phyloP scores from a whole-genome alignment of 768 basidiomycete genomes.

The Trametes sanguinea region DNA sequence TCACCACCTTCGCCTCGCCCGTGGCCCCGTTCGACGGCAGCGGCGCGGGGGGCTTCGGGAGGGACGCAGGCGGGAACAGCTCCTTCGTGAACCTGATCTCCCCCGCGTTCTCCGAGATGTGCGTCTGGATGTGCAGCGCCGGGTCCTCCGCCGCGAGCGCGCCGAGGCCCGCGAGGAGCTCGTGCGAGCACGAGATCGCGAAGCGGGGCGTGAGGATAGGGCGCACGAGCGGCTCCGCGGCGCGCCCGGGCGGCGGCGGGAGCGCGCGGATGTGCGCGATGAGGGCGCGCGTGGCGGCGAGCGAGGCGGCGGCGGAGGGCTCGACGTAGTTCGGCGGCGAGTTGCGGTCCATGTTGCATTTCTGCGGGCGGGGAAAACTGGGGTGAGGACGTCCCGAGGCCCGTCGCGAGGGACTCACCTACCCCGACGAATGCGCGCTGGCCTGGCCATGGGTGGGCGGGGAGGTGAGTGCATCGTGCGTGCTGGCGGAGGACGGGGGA shows the following conservation, averaged over 20 bases:
- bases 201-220: slow-evolving; percentile 96
- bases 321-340: slow-evolving; percentile 71
- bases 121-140: slow-evolving; percentile 82
- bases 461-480: neutral
- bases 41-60: slow-evolving; percentile 16
- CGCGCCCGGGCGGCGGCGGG: slow-evolving; percentile 30
- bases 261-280: slow-evolving; percentile 70
- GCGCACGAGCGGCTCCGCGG: slow-evolving; percentile 57
- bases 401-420: slow-evolving; percentile 33
- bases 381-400: neutral
- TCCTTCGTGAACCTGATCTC: slow-evolving; percentile 69
- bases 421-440: slow-evolving; percentile 88
- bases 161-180: slow-evolving; percentile 67
- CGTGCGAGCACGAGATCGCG: slow-evolving; percentile 81
- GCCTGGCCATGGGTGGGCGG: slow-evolving; percentile 41
- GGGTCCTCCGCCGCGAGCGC: slow-evolving; percentile 60
- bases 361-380: slow-evolving; percentile 41
- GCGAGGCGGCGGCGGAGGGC: slow-evolving; percentile 55
- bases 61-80: slow-evolving; percentile 55
- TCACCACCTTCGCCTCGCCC: neutral
- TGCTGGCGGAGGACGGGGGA: neutral
- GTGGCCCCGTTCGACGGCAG: neutral
- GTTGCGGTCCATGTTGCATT: slow-evolving; percentile 90
- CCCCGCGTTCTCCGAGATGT: slow-evolving; percentile 80
- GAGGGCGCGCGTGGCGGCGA: slow-evolving; percentile 61